phyloP scores from a whole-genome alignment of 352 stramenopile genomes.

The Globisporangium apiculatum region DNA sequence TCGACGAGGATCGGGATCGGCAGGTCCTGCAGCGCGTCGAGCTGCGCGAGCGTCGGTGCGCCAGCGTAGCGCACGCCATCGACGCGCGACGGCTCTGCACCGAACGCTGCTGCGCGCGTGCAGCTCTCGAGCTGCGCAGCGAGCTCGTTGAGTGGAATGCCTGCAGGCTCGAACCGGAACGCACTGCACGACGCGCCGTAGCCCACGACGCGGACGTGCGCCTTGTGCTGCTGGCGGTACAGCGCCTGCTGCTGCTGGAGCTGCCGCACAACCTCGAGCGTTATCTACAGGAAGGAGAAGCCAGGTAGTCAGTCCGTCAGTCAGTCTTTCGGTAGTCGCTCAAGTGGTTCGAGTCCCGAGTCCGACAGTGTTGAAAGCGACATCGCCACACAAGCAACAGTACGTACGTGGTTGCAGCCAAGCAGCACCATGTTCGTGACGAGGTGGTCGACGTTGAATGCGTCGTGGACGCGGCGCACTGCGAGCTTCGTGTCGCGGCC shows the following conservation, averaged over 20 bases:
- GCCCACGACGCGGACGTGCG: constrained; percentile 57
- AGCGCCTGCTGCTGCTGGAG: constrained; percentile 51
- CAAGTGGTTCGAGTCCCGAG: too few relatives aligned
- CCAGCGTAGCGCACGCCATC: constrained; percentile 18
- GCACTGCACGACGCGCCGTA: constrained; percentile 57
- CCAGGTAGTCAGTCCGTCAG: neutral
- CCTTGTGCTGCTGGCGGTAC: constrained; percentile 64
- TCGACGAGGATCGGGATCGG: constrained; percentile 66
- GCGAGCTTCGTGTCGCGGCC: constrained; percentile 65
- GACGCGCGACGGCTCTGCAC: constrained; percentile 13
- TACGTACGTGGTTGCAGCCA: constrained; percentile 53
- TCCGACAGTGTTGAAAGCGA: neutral
- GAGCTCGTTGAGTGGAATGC: constrained; percentile 46
- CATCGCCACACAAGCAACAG: neutral
- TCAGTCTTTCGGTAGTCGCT: neutral
- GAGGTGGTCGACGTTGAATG: constrained; percentile 73
- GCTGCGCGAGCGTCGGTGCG: constrained; percentile 36
- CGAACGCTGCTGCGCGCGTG: constrained; percentile 23
- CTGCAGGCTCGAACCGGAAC: constrained; percentile 49
- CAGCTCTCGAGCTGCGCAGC: constrained; percentile 31
- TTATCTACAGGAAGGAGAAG: constrained; percentile 28
- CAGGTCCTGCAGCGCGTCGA: constrained; percentile 59
- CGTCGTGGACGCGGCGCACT: constrained; percentile 69
- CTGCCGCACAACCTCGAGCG: constrained; percentile 51
- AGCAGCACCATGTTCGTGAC: constrained; percentile 68